A percentile compares a stretch with the other conserved stretches of the same genome.
Conservation (phyloP, 192 early-diverging fungal species). For the Backusella macrospora region DNA sequence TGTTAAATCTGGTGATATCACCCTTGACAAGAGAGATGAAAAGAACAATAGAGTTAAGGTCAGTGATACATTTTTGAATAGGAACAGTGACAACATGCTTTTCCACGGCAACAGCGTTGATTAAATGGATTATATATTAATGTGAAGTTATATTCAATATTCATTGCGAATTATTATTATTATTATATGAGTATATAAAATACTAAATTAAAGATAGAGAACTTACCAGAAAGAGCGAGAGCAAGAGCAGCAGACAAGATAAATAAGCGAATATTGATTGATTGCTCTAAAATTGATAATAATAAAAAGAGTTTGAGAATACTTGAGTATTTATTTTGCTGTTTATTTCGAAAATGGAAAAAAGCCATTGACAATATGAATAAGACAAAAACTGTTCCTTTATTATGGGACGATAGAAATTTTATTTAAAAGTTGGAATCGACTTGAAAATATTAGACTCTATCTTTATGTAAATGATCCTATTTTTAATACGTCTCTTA, state of each 20-base stretch:
- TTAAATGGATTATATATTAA: too few species aligned
- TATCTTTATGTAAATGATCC: not conserved
- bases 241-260: not conserved
- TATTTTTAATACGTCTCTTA: not conserved
- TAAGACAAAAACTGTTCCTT: not conserved
- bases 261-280: not conserved
- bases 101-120: not conserved
- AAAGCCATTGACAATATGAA: too few species aligned
- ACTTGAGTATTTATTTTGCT: too few species aligned
- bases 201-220: too few species aligned
- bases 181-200: not conserved
- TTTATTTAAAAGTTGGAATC: not conserved
- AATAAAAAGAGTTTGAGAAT: not conserved
- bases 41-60: not conserved
- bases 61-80: not conserved
- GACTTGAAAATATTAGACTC: not conserved
- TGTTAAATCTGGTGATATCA: too few species aligned
- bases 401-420: not conserved
- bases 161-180: not conserved
- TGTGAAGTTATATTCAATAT: not conserved
- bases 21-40: too few species aligned
- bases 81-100: not conserved
- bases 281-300: not conserved
- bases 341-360: too few species aligned
- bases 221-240: not conserved